Percentiles rank a stretch among this genome's conserved stretches.
Conservation (phyloP, 179 eudicot species). For the Vitellaria paradoxa region DNA sequence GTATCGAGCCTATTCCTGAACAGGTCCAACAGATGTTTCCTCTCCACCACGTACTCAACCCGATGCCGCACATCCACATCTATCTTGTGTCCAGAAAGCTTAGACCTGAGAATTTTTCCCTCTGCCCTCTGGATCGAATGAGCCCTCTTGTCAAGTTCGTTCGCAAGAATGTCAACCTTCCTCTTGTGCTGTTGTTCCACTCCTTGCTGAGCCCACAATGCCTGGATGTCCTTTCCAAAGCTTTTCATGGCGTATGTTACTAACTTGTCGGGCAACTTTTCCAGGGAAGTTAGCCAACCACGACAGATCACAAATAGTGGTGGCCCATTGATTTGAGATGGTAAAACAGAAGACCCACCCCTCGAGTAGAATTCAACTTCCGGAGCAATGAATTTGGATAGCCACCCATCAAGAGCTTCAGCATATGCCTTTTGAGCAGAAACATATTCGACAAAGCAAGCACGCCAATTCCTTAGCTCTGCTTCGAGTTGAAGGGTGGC, state of each 20-base stretch:
- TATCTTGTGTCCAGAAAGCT: conserved; percentile 9
- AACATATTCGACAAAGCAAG: conserved; percentile 46
- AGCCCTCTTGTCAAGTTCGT: conserved; percentile 35
- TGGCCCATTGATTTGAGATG: conserved; percentile 16
- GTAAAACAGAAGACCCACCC: conserved; percentile 19
- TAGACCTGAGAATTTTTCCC: conserved; percentile 16
- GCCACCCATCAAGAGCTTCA: conserved; percentile 50
- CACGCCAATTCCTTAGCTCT: conserved; percentile 56
- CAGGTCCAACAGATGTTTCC: conserved; percentile 31
- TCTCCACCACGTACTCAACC: conserved; percentile 26
- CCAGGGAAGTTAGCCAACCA: conserved; percentile 35
- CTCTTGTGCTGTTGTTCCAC: conserved; percentile 41
- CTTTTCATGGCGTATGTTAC: conserved; percentile 41
- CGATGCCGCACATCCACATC: conserved; percentile 15
- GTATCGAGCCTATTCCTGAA: conserved; percentile 31
- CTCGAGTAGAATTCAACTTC: conserved; percentile 22
- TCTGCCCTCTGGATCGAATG: conserved; percentile 28
- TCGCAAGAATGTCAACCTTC: conserved; percentile 40
- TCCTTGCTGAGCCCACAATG: conserved; percentile 46
- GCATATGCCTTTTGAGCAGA: conserved; percentile 53
- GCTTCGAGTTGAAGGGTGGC: conserved; percentile 66
- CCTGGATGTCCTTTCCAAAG: conserved; percentile 32
- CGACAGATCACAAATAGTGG: conserved; percentile 30
- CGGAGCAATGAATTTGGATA: conserved; percentile 54
- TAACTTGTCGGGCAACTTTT: conserved; percentile 35